These are phyloP conservation scores for Kwoniella sp. DNA, from an alignment of 768 basidiomycete genomes.

Conservation along the genomic window DNA sequence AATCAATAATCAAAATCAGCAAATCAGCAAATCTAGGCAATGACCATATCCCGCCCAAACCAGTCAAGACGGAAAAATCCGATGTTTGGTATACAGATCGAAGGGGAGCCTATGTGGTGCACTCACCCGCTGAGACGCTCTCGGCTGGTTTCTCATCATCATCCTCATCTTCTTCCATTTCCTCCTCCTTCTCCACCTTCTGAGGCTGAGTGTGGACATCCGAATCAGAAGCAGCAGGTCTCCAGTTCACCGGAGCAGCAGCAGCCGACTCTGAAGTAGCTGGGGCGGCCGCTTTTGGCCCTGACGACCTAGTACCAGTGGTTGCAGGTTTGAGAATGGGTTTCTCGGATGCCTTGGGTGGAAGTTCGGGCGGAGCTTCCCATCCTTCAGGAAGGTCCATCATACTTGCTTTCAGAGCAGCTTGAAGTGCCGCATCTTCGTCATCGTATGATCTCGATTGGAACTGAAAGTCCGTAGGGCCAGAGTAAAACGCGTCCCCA, in stretches of 20 bases:
- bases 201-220: conserved; percentile 2
- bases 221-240: conserved; percentile 10
- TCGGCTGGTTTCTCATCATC: conserved; percentile 63
- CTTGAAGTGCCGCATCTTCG: conserved; percentile 83
- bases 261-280: not conserved
- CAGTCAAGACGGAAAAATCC: no score
- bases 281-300: no score
- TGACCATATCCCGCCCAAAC: no score
- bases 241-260: not conserved
- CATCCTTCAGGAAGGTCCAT: conserved; percentile 66
- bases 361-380: conserved; percentile 46
- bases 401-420: conserved; percentile 80
- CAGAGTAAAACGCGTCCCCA: conserved; percentile 32
- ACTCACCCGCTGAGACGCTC: conserved; percentile 67
- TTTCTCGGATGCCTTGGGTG: conserved; percentile 17
- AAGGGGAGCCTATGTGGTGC: conserved; percentile 57
- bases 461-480: conserved; percentile 38
- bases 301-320: not conserved
- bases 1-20: not conserved
- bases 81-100: no score
- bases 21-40: no score
- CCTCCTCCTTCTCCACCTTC: conserved; percentile 10
- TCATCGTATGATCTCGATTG: conserved; percentile 63
- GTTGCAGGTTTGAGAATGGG: not conserved
- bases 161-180: conserved; percentile 49